Evolutionary conservation across 352 stramenopile species (phyloP).

Genomic region (Pythium dissimile): DNA sequence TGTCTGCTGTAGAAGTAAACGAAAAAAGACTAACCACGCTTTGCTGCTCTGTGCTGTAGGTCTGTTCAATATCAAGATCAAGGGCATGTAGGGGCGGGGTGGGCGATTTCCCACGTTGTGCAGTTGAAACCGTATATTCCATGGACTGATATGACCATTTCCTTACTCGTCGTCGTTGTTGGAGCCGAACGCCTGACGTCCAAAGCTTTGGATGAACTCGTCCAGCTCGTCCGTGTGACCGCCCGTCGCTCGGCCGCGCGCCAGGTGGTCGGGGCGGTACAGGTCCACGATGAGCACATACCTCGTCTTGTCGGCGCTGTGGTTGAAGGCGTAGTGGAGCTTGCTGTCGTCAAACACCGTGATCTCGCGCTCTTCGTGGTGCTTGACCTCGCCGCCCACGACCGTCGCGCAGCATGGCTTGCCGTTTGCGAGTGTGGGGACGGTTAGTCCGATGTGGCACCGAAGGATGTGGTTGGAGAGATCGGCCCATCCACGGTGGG

Average conservation of each 20-base stretch:
- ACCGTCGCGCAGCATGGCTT: slow-evolving; percentile 73
- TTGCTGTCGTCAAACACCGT: slow-evolving; percentile 92
- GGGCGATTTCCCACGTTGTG: background rate
- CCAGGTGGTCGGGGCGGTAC: slow-evolving; percentile 76
- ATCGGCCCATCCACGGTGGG: slow-evolving; percentile 85
- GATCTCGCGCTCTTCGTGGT: slow-evolving; percentile 72
- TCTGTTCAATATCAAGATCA: slow-evolving; percentile 92
- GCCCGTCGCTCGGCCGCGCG: slow-evolving; percentile 70
- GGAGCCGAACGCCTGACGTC: slow-evolving; percentile 42
- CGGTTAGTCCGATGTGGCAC: slow-evolving; percentile 69
- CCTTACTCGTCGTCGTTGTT: no score
- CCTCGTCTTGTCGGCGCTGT: slow-evolving; percentile 57
- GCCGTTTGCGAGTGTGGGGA: slow-evolving; percentile 53
- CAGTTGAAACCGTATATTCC: background rate
- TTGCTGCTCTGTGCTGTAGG: no score
- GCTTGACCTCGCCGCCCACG: slow-evolving; percentile 61
- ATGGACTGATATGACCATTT: no score
- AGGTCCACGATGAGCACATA: slow-evolving; percentile 88
- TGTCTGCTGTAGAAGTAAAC: no score
- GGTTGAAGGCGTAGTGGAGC: slow-evolving; percentile 86
- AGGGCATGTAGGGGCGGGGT: slow-evolving; percentile 33
- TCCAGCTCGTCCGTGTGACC: slow-evolving; percentile 88
- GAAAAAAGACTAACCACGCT: no score
- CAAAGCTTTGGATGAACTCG: slow-evolving; percentile 86
- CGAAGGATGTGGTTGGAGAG: slow-evolving; percentile 88